phyloP scores from a whole-genome alignment of 805 yeast genomes.

The Cyberlindnera mississippiensis region DNA sequence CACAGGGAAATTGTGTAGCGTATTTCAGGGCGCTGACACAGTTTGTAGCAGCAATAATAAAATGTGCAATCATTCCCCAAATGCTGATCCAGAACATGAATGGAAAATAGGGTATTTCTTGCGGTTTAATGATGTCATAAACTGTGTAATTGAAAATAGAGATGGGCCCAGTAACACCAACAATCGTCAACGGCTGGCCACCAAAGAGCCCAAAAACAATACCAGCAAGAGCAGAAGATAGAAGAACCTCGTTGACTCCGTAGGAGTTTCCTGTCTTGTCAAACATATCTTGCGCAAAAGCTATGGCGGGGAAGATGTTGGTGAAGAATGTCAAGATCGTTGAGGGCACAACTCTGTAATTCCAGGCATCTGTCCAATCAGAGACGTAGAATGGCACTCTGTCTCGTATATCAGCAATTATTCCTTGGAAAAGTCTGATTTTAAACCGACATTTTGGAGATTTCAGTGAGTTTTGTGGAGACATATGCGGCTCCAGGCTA shows the following conservation, averaged over 20 bases:
- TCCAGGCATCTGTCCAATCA: constrained; percentile 80
- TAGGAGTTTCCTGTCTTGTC: constrained; percentile 83
- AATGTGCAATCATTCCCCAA: constrained; percentile 85
- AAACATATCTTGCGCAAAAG: constrained; percentile 96
- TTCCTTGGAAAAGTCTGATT: constrained; percentile 24
- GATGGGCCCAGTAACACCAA: constrained; percentile 97
- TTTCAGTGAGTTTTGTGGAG: no score
- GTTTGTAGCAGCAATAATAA: constrained; percentile 66
- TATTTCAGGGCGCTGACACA: constrained; percentile 61
- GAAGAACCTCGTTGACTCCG: constrained; percentile 86
- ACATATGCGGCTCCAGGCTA: no score
- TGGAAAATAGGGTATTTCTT: constrained; percentile 50
- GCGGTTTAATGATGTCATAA: constrained; percentile 58
- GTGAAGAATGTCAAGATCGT: constrained; percentile 83
- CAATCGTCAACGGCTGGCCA: constrained; percentile 92
- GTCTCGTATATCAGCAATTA: constrained; percentile 33
- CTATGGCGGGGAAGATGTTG: constrained; percentile 86
- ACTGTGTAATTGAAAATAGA: constrained; percentile 90
- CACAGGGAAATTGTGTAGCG: constrained; percentile 82
- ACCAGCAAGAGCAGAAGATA: constrained; percentile 86
- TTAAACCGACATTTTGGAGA: no score
- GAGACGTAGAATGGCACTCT: constrained; percentile 60
- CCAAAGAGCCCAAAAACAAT: constrained; percentile 78
- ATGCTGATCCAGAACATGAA: constrained; percentile 95
- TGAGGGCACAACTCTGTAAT: constrained; percentile 85